These are phyloP conservation scores for Alternaria novae-zelandiae DNA, from an alignment of 2,329 filamentous ascomycete genomes.

Conservation along the genomic window DNA sequence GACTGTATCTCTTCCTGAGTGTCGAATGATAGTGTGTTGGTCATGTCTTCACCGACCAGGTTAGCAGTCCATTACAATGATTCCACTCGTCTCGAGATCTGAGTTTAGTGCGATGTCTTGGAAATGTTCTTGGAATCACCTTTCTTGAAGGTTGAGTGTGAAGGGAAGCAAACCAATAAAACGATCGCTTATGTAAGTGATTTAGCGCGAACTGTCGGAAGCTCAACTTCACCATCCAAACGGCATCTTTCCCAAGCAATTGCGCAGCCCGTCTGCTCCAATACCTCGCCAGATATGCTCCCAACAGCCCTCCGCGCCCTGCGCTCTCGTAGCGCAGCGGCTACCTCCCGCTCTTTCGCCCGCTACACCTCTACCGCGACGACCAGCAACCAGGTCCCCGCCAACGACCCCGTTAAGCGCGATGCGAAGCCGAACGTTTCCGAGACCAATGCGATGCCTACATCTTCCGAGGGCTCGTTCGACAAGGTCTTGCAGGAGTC, in stretches of 20 bases:
- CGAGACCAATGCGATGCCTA: constrained; percentile 66
- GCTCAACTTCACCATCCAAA: constrained; percentile 19
- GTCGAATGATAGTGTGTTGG: background rate
- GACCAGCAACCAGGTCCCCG: constrained; percentile 68
- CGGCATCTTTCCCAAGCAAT: constrained; percentile 12
- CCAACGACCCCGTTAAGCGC: constrained; percentile 65
- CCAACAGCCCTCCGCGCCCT: constrained; percentile 36
- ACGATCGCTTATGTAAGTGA: constrained; percentile 13
- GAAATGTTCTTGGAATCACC: background rate
- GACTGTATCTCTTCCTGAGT: background rate
- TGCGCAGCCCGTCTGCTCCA: constrained; percentile 25
- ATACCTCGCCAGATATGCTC: constrained; percentile 29
- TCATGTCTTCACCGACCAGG: background rate
- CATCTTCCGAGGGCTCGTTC: constrained; percentile 55
- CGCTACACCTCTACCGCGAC: constrained; percentile 31
- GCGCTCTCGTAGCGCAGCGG: constrained; percentile 31
- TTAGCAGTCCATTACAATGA: background rate
- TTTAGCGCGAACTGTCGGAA: constrained; percentile 18
- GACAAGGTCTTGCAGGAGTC: constrained; percentile 64
- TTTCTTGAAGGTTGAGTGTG: background rate
- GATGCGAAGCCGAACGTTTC: constrained; percentile 61
- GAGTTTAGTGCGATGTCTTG: background rate
- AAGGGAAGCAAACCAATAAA: constrained; percentile 3
- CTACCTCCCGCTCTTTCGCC: constrained; percentile 31
- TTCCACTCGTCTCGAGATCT: background rate